phyloP scores from a whole-genome alignment of 1,139 yeast genomes.

The Wickerhamomyces sp. region DNA sequence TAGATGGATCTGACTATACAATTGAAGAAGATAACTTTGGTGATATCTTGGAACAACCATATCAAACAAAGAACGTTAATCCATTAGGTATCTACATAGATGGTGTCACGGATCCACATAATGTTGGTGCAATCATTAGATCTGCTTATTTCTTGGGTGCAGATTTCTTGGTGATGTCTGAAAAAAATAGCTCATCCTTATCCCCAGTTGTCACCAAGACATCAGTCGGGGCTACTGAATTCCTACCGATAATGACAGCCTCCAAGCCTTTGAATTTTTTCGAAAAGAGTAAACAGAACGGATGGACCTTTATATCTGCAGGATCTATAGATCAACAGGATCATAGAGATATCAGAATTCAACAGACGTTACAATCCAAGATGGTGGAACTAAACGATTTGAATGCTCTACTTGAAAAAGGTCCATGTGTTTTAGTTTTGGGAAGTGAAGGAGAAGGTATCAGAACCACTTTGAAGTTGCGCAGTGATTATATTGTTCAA shows the following conservation, averaged over 20 bases:
- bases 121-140: slow-evolving; percentile 81
- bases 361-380: slow-evolving; percentile 27
- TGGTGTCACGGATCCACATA: slow-evolving; percentile 86
- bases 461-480: slow-evolving; percentile 54
- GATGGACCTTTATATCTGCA: slow-evolving; percentile 76
- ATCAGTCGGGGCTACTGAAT: slow-evolving; percentile 85
- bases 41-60: slow-evolving; percentile 10
- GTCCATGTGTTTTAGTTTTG: slow-evolving; percentile 67
- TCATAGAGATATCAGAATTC: slow-evolving; percentile 22
- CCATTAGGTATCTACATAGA: slow-evolving; percentile 79
- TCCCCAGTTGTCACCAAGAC: slow-evolving; percentile 79
- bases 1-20: slow-evolving; percentile 25
- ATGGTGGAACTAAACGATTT: slow-evolving; percentile 41
- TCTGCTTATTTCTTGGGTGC: slow-evolving; percentile 82
- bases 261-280: slow-evolving; percentile 59
- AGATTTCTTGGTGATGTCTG: slow-evolving; percentile 72
- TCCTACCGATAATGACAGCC: slow-evolving; percentile 55
- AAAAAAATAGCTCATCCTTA: slow-evolving; percentile 65
- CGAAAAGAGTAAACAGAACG: slow-evolving; percentile 43
- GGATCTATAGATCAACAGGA: slow-evolving; percentile 30
- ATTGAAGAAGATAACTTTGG: slow-evolving; percentile 22
- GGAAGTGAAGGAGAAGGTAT: slow-evolving; percentile 89
- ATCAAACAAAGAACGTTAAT: slow-evolving; percentile 28
- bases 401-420: slow-evolving; percentile 34
- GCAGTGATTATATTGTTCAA: slow-evolving; percentile 62